These are phyloP conservation scores for Phytophthora pinifolia DNA, from an alignment of 352 stramenopile species.

Conservation along the genomic window DNA sequence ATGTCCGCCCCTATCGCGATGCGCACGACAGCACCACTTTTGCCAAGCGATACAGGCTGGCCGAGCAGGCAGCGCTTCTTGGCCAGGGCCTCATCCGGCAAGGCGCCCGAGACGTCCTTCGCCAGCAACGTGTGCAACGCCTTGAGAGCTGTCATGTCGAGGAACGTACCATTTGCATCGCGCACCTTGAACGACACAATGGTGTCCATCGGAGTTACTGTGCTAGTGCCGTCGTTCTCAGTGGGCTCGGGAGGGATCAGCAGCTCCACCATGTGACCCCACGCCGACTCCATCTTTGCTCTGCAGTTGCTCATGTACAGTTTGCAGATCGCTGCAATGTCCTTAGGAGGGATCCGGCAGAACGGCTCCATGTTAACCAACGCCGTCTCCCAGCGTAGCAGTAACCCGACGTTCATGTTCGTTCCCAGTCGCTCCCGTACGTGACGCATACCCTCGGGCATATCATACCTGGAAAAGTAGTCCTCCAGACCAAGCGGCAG, in stretches of 20 bases:
- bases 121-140: conserved; percentile 69
- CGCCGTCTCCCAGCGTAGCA: conserved; percentile 82
- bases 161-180: conserved; percentile 37
- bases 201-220: conserved; percentile 54
- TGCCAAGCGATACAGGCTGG: conserved; percentile 80
- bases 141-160: conserved; percentile 55
- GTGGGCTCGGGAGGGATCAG: conserved; percentile 26
- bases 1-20: conserved; percentile 89
- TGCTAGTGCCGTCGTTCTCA: conserved; percentile 19
- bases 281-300: conserved; percentile 40
- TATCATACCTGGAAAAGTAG: conserved; percentile 85
- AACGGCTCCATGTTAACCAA: conserved; percentile 84
- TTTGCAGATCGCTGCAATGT: conserved; percentile 52
- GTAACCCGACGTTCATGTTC: conserved; percentile 73
- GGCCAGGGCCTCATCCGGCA: conserved; percentile 46
- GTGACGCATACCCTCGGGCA: conserved; percentile 66
- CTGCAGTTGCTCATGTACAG: conserved; percentile 65
- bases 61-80: conserved; percentile 72
- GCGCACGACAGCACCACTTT: conserved; percentile 71
- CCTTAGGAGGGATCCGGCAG: conserved; percentile 46
- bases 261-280: conserved; percentile 48
- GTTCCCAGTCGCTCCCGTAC: conserved; percentile 51
- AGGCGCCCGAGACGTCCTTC: conserved; percentile 61
- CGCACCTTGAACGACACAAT: conserved; percentile 84
- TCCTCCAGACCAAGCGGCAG: conserved; percentile 73